Evolutionary conservation across 176 grass and related monocot genomes (phyloP).

Genomic region (Aegilops sharonensis): DNA sequence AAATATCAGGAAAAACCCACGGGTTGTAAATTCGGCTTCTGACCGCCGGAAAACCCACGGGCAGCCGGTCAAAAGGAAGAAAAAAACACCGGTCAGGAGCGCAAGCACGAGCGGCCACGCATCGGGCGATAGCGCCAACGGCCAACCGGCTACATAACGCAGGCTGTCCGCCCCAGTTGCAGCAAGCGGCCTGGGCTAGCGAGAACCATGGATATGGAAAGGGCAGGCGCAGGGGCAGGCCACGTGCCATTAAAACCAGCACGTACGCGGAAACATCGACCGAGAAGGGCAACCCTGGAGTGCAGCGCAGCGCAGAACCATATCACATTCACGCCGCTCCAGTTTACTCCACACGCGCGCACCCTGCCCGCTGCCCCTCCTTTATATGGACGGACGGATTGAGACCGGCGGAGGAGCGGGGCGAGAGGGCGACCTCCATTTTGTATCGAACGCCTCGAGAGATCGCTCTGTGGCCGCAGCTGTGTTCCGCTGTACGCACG

Average conservation of each 20-base stretch:
- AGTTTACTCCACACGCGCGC: background rate
- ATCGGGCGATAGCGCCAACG: background rate
- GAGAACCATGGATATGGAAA: slow-evolving; percentile 29
- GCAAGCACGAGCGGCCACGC: background rate
- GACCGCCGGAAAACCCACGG: background rate
- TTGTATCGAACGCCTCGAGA: too few species aligned
- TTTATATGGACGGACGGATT: background rate
- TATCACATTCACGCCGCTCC: background rate
- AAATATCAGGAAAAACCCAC: background rate
- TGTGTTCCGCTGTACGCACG: background rate
- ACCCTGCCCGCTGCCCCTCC: background rate
- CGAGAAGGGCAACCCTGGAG: slow-evolving; percentile 55
- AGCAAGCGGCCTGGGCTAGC: slow-evolving; percentile 25
- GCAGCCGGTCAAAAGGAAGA: background rate
- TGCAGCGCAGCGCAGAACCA: slow-evolving; percentile 4
- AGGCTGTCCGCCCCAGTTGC: background rate
- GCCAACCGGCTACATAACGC: background rate
- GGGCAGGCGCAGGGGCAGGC: background rate
- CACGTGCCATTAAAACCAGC: slow-evolving; percentile 23
- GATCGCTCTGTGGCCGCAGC: background rate
- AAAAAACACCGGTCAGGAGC: background rate
- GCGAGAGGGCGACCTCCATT: too few species aligned
- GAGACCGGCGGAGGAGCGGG: too few species aligned
- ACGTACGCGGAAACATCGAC: background rate
- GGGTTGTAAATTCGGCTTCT: background rate